Base-by-base conservation (phyloP, 2,329 filamentous ascomycete genomes). In the Trichoderma sp. region DNA sequence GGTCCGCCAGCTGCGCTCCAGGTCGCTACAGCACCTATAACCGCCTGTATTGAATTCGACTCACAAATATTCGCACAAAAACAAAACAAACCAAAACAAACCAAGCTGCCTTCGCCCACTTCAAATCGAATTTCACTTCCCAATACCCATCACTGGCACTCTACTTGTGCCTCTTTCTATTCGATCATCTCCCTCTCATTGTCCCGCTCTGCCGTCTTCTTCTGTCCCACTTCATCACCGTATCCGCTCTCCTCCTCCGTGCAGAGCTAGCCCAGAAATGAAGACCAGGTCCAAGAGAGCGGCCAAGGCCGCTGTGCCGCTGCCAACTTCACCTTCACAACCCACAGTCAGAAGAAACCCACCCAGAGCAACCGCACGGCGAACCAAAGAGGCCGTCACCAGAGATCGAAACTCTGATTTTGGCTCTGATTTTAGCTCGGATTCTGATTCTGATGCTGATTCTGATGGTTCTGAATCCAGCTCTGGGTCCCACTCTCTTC, bases 281-380 rank as follows among this genome's bases (percentile, higher is more conserved):
- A 24, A 56, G 52, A 66, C 61, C 52, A 34, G 60, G 51, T 56
- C 61, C 34, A 66, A 32, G 32, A 56, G 46, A 49, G 52, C 51
- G 18, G 51, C 24, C 34, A 34, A 24, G 37, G 32, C 61, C 21
- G 34, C 51, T 34, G 28, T 32, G 46, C 39, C 51, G 51, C 51
- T 18, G 16, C 26, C 51, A n/a, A 21, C 61, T 16, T 39, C 60
- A 39, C 32, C 46, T 30, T 13, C 34, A 51, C 59, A 32, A 13
- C 59, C 58, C 13, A 18, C 51, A 8, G n/a, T 30, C 37, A 66
- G 61, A 18, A 46, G 52, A 58, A 66, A 66, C 16, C 61, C 61
- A n/a, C 52, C 49, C 7, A 54, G 61, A 21, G 18, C 16, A 39
- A 55, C 16, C 24, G 55, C 26, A 37, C 61, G n/a, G 13, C 51